Percentiles rank a stretch among this genome's conserved stretches.
Conservation (phyloP, 306 rosid species). For the Casuarina cunninghamiana region DNA sequence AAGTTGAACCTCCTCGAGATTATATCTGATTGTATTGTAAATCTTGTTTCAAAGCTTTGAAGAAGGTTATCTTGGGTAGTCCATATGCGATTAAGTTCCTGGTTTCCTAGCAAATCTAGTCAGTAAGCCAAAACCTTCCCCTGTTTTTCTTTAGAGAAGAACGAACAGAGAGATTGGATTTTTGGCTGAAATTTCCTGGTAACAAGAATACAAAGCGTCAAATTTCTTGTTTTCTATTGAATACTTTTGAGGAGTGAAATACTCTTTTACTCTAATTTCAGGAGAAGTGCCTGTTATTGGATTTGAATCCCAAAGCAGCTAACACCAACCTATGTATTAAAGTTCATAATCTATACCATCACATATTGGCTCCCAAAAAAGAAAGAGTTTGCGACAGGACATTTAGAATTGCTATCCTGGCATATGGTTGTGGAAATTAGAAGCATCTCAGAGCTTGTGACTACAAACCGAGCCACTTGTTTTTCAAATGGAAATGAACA, state of each 20-base stretch:
- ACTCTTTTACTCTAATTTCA: not conserved
- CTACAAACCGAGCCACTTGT: not conserved
- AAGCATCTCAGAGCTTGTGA: not conserved
- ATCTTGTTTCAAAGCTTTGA: not conserved
- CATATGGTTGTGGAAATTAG: not conserved
- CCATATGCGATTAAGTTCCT: not conserved
- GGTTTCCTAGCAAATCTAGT: not conserved
- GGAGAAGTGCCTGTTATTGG: not conserved
- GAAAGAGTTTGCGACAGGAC: not conserved
- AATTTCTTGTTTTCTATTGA: not conserved
- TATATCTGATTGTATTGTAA: not conserved
- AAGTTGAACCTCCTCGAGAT: not conserved
- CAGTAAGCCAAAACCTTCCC: not conserved
- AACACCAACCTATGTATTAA: too few relatives aligned
- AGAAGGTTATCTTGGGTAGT: not conserved
- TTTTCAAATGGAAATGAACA: not conserved
- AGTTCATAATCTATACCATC: too few relatives aligned
- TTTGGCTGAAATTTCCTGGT: not conserved
- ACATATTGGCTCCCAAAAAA: too few relatives aligned
- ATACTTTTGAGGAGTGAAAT: not conserved
- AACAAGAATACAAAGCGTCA: not conserved
- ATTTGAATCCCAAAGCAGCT: too few relatives aligned
- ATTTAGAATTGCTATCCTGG: not conserved
- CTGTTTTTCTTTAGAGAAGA: not conserved
- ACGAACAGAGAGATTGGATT: not conserved